Percentiles rank a stretch among this genome's conserved stretches.
These are phyloP conservation scores for Hamiltosporidium magnivora DNA, from an alignment of 371 early-diverging fungal species.

Conservation along the genomic window DNA sequence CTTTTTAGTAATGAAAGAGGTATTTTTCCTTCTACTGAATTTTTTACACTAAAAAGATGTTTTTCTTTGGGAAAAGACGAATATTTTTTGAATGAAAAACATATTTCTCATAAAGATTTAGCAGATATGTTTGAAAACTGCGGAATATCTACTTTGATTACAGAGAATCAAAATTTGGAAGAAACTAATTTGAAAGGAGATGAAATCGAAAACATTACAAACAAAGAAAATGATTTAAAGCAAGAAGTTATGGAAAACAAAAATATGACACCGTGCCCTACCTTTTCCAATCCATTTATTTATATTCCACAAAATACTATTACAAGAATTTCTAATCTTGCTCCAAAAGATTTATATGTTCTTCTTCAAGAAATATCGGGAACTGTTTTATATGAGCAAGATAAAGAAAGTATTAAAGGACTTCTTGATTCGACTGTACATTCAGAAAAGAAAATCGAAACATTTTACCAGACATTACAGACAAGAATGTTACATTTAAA, in stretches of 20 bases:
- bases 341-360: slow-evolving; percentile 15
- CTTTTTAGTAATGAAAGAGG: slow-evolving; percentile 38
- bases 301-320: slow-evolving; percentile 42
- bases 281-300: too few species aligned
- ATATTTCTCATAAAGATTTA: slow-evolving; percentile 36
- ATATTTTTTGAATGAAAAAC: slow-evolving; percentile 37
- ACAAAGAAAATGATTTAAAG: too few species aligned
- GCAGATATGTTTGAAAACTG: slow-evolving; percentile 35
- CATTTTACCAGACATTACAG: slow-evolving; percentile 28
- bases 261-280: too few species aligned
- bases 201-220: too few species aligned
- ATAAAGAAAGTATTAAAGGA: slow-evolving; percentile 19
- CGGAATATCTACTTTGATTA: slow-evolving; percentile 35
- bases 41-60: slow-evolving; percentile 23
- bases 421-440: slow-evolving; percentile 33
- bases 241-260: too few species aligned
- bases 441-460: slow-evolving; percentile 33
- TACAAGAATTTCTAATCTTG: slow-evolving; percentile 24
- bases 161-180: slow-evolving; percentile 1
- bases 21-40: slow-evolving; percentile 21
- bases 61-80: slow-evolving; percentile 35
- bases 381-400: slow-evolving; percentile 45
- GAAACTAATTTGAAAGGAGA: too few species aligned
- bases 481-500: slow-evolving; percentile 22
- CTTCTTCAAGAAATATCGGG: slow-evolving; percentile 48